Evolutionary conservation across 2,329 filamentous ascomycete species (phyloP).

Genomic region (Rhinocladiella similis): DNA sequence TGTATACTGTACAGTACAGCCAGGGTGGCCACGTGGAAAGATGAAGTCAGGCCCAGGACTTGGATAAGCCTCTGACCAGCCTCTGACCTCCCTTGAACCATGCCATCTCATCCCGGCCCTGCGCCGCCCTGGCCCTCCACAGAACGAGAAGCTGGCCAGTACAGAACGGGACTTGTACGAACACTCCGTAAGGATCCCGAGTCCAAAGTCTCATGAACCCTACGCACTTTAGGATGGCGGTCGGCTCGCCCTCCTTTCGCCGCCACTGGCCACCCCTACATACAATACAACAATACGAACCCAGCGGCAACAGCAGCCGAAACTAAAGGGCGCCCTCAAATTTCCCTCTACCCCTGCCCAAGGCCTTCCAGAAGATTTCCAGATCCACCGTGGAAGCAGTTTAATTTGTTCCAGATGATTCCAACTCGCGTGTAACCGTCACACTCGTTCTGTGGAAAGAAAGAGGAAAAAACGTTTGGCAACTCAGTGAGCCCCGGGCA

Average conservation of each 20-base stretch:
- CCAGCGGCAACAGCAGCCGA: not conserved
- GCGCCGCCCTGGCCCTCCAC: too few species aligned
- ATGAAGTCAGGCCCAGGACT: too few species aligned
- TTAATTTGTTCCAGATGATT: slow-evolving; percentile 10
- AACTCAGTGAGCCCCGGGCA: not conserved
- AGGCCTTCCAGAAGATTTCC: slow-evolving; percentile 19
- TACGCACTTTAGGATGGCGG: too few species aligned
- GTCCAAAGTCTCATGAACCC: too few species aligned
- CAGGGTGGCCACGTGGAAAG: slow-evolving; percentile 21
- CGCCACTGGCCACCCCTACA: too few species aligned
- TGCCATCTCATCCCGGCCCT: not conserved
- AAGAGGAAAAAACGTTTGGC: not conserved
- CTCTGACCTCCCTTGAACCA: too few species aligned
- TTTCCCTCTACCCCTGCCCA: not conserved
- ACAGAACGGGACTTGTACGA: not conserved
- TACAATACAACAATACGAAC: not conserved
- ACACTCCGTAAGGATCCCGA: too few species aligned
- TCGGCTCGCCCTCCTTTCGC: too few species aligned
- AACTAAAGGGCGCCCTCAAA: not conserved
- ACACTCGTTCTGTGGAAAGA: not conserved
- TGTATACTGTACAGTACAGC: not conserved
- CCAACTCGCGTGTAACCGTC: not conserved
- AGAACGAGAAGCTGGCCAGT: not conserved
- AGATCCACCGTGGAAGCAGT: slow-evolving; percentile 20
- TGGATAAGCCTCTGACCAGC: too few species aligned